These are phyloP conservation scores for Mucor lusitanicus DNA, from an alignment of 371 early-diverging fungal species.

Conservation along the genomic window DNA sequence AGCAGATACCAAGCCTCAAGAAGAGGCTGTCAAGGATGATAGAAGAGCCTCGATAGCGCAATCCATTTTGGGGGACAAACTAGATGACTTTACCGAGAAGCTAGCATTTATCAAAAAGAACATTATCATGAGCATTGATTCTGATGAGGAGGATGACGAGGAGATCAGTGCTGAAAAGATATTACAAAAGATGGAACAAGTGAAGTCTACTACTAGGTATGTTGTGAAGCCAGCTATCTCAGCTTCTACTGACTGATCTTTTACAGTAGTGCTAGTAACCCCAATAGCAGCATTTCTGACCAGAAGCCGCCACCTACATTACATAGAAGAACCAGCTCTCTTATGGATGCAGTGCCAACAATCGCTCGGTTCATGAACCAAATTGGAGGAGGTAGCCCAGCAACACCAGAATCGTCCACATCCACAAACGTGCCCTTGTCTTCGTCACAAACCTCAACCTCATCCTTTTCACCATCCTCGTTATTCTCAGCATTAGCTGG, in stretches of 20 bases:
- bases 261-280: not conserved
- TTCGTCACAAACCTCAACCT: not conserved
- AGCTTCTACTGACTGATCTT: not conserved
- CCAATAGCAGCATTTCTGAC: not conserved
- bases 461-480: slow-evolving; percentile 32
- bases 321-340: slow-evolving; percentile 24
- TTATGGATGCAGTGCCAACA: slow-evolving; percentile 30
- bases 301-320: not conserved
- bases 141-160: slow-evolving; percentile 35
- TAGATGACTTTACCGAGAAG: slow-evolving; percentile 47
- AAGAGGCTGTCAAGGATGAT: not conserved
- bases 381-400: slow-evolving; percentile 11
- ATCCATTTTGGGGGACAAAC: slow-evolving; percentile 38
- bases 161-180: slow-evolving; percentile 11
- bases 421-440: not conserved
- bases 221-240: not conserved
- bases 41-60: slow-evolving; percentile 30
- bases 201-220: not conserved
- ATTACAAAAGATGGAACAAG: slow-evolving; percentile 6
- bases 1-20: slow-evolving; percentile 22
- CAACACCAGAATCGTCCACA: not conserved
- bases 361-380: slow-evolving; percentile 37
- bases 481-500: slow-evolving; percentile 40
- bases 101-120: slow-evolving; percentile 49
- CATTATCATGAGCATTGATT: slow-evolving; percentile 44